Conservation (phyloP, 352 stramenopile species). For the Sclerospora graminicola region DNA sequence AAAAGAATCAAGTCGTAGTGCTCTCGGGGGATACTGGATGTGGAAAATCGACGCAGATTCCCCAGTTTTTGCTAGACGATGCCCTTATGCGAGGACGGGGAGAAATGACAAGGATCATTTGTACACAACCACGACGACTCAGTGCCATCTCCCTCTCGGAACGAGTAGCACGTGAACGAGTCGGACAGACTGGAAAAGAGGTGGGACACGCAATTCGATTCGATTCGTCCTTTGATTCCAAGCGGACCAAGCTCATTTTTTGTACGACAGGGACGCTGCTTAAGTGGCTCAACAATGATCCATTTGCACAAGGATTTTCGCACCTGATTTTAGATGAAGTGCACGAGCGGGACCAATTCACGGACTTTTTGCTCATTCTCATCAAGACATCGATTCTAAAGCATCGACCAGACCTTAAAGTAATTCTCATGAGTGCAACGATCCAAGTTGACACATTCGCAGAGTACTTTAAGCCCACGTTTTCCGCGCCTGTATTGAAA, state of each 20-base stretch:
- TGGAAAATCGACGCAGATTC: slow-evolving; percentile 90
- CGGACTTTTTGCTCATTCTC: slow-evolving; percentile 93
- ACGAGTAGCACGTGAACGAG: slow-evolving; percentile 77
- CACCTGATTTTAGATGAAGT: slow-evolving; percentile 95
- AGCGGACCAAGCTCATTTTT: slow-evolving; percentile 91
- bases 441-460: slow-evolving; percentile 91
- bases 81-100: slow-evolving; percentile 58
- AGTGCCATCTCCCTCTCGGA: slow-evolving; percentile 87
- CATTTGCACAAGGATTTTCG: slow-evolving; percentile 72
- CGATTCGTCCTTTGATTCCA: slow-evolving; percentile 63
- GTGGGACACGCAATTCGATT: slow-evolving; percentile 91
- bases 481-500: slow-evolving; percentile 54
- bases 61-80: slow-evolving; percentile 88
- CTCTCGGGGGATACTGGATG: slow-evolving; percentile 92
- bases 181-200: slow-evolving; percentile 34
- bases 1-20: slow-evolving; percentile 85
- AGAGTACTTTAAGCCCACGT: slow-evolving; percentile 83
- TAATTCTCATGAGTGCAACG: slow-evolving; percentile 94
- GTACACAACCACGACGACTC: slow-evolving; percentile 89
- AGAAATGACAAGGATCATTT: slow-evolving; percentile 70
- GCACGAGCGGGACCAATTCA: slow-evolving; percentile 92
- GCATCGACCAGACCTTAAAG: slow-evolving; percentile 73
- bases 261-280: slow-evolving; percentile 94
- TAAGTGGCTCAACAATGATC: slow-evolving; percentile 74
- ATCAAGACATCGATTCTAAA: slow-evolving; percentile 84